These are phyloP conservation scores for Ustilago curta DNA, from an alignment of 1,284 basidiomycete species.

Conservation along the genomic window DNA sequence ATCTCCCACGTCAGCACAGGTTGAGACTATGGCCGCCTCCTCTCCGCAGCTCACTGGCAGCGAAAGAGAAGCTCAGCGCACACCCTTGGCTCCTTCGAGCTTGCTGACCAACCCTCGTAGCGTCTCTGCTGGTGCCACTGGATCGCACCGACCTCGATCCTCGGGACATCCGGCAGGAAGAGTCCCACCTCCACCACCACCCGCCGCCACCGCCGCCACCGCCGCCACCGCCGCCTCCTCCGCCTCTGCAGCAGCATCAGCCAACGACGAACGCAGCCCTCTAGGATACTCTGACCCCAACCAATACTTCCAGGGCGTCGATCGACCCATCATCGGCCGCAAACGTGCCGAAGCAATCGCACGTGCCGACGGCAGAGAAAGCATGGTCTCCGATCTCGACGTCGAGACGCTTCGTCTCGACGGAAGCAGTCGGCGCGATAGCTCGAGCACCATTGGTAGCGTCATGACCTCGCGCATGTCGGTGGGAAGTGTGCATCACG, in stretches of 20 bases:
- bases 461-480: constrained; percentile 48
- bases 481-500: constrained; percentile 44
- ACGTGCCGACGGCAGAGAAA: constrained; percentile 54
- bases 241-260: constrained; percentile 18
- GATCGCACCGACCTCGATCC: constrained; percentile 15
- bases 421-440: constrained; percentile 57
- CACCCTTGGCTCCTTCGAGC: constrained; percentile 50
- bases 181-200: constrained; percentile 50
- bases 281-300: constrained; percentile 55
- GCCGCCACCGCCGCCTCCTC: too few relatives aligned
- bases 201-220: too few relatives aligned
- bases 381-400: constrained; percentile 64
- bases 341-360: constrained; percentile 57
- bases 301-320: constrained; percentile 38
- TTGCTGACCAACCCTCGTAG: constrained; percentile 36
- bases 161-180: constrained; percentile 59
- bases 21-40: constrained; percentile 26
- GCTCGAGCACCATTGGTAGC: constrained; percentile 55
- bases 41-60: constrained; percentile 3
- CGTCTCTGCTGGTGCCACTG: constrained; percentile 23
- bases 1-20: constrained; percentile 25
- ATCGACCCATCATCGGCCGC: constrained; percentile 48
- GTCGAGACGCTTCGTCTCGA: constrained; percentile 64
- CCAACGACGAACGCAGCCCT: constrained; percentile 7
- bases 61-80: constrained; percentile 10